Evolutionary conservation across 257 asterid species (phyloP).

Genomic region (Plectranthus barbatus): DNA sequence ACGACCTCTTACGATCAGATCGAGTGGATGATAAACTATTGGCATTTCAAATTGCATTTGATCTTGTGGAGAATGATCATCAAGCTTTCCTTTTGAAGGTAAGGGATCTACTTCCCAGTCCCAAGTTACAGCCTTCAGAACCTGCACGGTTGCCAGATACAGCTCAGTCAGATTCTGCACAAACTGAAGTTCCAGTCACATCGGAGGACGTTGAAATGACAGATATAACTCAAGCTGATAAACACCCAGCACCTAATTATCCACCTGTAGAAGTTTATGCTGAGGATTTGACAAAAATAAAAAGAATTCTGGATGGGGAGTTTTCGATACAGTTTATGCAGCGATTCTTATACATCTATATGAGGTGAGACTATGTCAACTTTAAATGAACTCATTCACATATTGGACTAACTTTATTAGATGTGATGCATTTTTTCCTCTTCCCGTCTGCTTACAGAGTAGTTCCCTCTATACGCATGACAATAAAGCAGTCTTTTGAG

Average conservation of each 20-base stretch:
- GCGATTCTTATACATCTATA: conserved; percentile 88
- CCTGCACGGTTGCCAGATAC: conserved; percentile 27
- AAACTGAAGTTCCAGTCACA: conserved; percentile 27
- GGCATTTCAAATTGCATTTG: conserved; percentile 93
- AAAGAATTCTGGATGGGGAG: conserved; percentile 83
- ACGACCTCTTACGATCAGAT: conserved; percentile 67
- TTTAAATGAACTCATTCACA: background rate
- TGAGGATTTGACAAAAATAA: conserved; percentile 57
- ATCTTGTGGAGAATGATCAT: conserved; percentile 83
- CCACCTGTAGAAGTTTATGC: conserved; percentile 54
- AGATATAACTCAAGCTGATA: conserved; percentile 45
- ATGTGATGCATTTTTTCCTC: background rate
- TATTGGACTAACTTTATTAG: conserved; percentile 5
- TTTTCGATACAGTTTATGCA: conserved; percentile 78
- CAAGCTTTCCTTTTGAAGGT: conserved; percentile 86
- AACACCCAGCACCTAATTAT: conserved; percentile 29
- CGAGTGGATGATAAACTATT: conserved; percentile 64
- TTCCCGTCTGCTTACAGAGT: conserved; percentile 47
- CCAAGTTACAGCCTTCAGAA: conserved; percentile 45
- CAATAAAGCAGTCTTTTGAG: conserved; percentile 95
- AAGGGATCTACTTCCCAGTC: conserved; percentile 49
- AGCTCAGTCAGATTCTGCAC: conserved; percentile 36
- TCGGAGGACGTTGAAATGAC: conserved; percentile 61
- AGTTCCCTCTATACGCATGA: conserved; percentile 86
- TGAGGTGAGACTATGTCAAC: conserved; percentile 8